Evolutionary conservation across 352 stramenopile genomes (phyloP).

Genomic region (Pythium diclinum): DNA sequence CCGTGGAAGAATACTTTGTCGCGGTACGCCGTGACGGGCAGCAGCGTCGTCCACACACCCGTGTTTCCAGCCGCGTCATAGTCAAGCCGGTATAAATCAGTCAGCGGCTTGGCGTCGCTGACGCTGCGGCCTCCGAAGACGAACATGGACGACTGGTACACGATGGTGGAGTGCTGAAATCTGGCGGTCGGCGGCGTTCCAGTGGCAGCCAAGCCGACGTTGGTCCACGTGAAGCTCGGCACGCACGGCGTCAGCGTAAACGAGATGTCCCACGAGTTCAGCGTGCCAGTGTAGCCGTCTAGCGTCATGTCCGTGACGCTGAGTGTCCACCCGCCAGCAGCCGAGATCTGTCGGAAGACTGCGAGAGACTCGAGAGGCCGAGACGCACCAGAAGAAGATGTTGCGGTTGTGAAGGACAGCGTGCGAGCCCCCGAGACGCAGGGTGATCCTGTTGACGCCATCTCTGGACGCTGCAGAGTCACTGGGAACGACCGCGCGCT

Average conservation of each 20-base stretch:
- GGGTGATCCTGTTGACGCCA: slow-evolving; percentile 31
- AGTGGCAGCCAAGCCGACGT: slow-evolving; percentile 29
- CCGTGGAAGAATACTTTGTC: slow-evolving; percentile 32
- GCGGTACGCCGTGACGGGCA: slow-evolving; percentile 17
- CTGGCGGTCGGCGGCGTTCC: slow-evolving; percentile 43
- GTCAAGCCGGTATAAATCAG: slow-evolving; percentile 64
- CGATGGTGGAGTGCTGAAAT: slow-evolving; percentile 60
- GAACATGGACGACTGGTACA: slow-evolving; percentile 63
- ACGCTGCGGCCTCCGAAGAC: slow-evolving; percentile 51
- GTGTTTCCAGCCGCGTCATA: slow-evolving; percentile 33
- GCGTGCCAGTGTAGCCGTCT: slow-evolving; percentile 39
- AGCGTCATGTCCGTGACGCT: slow-evolving; percentile 38
- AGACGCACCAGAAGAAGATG: neutral
- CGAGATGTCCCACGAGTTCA: slow-evolving; percentile 51
- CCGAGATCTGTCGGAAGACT: slow-evolving; percentile 54
- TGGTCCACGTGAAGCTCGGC: slow-evolving; percentile 51
- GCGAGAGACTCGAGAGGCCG: slow-evolving; percentile 43
- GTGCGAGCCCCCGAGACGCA: slow-evolving; percentile 30
- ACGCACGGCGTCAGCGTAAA: slow-evolving; percentile 56
- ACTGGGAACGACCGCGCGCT: slow-evolving; percentile 49
- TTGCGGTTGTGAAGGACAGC: slow-evolving; percentile 33
- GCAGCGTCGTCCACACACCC: slow-evolving; percentile 45
- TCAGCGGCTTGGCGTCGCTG: slow-evolving; percentile 30
- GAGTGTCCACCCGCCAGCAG: slow-evolving; percentile 58
- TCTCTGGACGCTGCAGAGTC: slow-evolving; percentile 41